Base-by-base conservation (phyloP, 164 flowering plant species). In the Sextonia rubra region DNA sequence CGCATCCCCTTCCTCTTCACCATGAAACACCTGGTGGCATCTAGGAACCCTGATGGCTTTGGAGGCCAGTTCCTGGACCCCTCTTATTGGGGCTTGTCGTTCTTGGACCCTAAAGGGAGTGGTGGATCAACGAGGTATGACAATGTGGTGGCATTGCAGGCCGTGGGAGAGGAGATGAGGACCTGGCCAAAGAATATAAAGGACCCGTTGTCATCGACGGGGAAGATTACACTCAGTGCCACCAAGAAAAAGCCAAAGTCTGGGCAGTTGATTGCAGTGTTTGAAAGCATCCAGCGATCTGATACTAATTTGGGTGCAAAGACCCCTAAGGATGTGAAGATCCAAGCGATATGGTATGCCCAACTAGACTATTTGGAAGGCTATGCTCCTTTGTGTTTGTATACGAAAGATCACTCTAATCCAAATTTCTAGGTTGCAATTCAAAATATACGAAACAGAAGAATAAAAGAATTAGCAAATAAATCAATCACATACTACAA, bases 151-250 rank as follows among this genome's bases (percentile, higher is more conserved):
- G 99, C 99, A 2, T 82, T 94, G 81, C 99, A 97, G 0, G 99
- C 97, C 3, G 99, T 12, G 99, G 99, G 2, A 85, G 99, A 79
- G 99, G 99, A 75, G 99, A 94, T n/a, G 99, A 92, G 83, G 99
- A 92, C 68, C 85, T 92, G 1, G 25, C 47, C 14, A 94, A 92
- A 92, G 86, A 94, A 92, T 71, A 75, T 75, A 32, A 94, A 94
- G 91, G 85, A 88, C 49, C 32, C 79, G 0, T 65, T 95, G 0
- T 83, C 97, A 1, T 91, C 88, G 2, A 85, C 80, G 0, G 97
- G 99, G 64, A 90, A 81, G 56, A 94, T 94, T 71, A 92, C 89
- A 0, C 69, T 94, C 66, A 90, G 93, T 69, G 93, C 92, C 3
- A 88, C 91, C 5, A 73, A 81, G 76, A 94, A 83, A 80, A 94